A percentile compares a stretch with the other conserved stretches of the same genome.
phyloP scores from a whole-genome alignment of 192 early-diverging fungal genomes.

The Funneliformis mosseae region DNA sequence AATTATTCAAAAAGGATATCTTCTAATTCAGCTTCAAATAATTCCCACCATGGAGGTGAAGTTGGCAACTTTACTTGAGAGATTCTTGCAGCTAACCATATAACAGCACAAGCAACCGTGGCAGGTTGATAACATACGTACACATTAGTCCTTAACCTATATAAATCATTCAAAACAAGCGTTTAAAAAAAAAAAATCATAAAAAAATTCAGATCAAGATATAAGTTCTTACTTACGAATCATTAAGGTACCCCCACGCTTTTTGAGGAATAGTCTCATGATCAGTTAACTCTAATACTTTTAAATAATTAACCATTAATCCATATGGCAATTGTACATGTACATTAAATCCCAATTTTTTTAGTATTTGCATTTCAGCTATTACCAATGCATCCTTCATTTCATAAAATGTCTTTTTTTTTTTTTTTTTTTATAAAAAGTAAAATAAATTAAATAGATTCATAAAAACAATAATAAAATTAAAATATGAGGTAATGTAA shows the following conservation, averaged over 20 bases:
- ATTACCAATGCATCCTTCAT: conserved; percentile 79
- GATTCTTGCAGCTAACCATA: conserved; percentile 78
- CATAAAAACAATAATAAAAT: neutral
- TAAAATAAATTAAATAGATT: neutral
- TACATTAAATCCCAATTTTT: conserved; percentile 90
- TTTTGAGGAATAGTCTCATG: conserved; percentile 77
- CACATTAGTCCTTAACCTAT: conserved; percentile 70
- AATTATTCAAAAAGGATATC: conserved; percentile 50
- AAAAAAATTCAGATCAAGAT: neutral
- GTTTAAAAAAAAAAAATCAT: neutral
- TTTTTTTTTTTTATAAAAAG: conserved; percentile 15
- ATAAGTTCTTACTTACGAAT: conserved; percentile 54
- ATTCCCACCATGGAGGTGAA: conserved; percentile 81
- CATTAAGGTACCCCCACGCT: conserved; percentile 96
- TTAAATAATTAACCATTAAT: conserved; percentile 92
- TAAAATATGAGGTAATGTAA: neutral
- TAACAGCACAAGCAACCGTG: conserved; percentile 85
- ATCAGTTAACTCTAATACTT: conserved; percentile 73
- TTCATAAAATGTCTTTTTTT: conserved; percentile 74
- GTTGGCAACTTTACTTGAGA: conserved; percentile 67
- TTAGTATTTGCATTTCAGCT: conserved; percentile 88
- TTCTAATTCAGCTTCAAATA: conserved; percentile 75
- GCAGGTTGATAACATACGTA: conserved; percentile 77
- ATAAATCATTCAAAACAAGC: neutral
- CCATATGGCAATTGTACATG: conserved; percentile 97